Percentiles rank a stretch among this genome's conserved stretches.
Conservation (phyloP, 2,329 filamentous ascomycete genomes). For the Talaromyces sp. region DNA sequence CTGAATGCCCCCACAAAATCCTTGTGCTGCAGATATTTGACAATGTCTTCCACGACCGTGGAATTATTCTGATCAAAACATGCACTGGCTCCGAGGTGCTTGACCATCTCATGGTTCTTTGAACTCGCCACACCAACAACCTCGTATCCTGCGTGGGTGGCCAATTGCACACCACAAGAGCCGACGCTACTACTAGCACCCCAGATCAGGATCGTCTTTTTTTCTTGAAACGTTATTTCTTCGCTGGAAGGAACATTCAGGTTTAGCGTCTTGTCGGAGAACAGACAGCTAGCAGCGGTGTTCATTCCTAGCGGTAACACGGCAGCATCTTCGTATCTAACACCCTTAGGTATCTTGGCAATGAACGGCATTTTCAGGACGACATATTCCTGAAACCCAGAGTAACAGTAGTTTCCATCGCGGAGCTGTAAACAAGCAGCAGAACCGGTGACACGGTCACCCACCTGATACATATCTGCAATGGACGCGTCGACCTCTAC, state of each 20-base stretch:
- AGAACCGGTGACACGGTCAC: slow-evolving; percentile 22
- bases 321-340: slow-evolving; percentile 19
- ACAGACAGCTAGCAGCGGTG: slow-evolving; percentile 17
- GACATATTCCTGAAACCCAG: slow-evolving; percentile 22
- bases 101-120: slow-evolving; percentile 39
- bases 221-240: neutral
- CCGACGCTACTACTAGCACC: slow-evolving; percentile 45
- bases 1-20: neutral
- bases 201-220: slow-evolving; percentile 36
- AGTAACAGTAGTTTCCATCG: slow-evolving; percentile 11
- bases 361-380: slow-evolving; percentile 12
- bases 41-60: neutral
- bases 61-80: slow-evolving; percentile 38
- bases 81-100: slow-evolving; percentile 36
- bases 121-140: slow-evolving; percentile 33
- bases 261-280: slow-evolving; percentile 16
- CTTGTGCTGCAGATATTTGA: neutral
- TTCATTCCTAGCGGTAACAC: slow-evolving; percentile 21
- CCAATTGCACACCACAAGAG: slow-evolving; percentile 37
- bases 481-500: slow-evolving; percentile 20
- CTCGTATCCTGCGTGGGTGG: slow-evolving; percentile 32
- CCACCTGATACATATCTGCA: slow-evolving; percentile 17
- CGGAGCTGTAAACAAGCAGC: slow-evolving; percentile 8
- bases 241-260: neutral
- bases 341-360: slow-evolving; percentile 16